Conservation (phyloP, 345 rosid genomes). For the Lenwebbia sp. region DNA sequence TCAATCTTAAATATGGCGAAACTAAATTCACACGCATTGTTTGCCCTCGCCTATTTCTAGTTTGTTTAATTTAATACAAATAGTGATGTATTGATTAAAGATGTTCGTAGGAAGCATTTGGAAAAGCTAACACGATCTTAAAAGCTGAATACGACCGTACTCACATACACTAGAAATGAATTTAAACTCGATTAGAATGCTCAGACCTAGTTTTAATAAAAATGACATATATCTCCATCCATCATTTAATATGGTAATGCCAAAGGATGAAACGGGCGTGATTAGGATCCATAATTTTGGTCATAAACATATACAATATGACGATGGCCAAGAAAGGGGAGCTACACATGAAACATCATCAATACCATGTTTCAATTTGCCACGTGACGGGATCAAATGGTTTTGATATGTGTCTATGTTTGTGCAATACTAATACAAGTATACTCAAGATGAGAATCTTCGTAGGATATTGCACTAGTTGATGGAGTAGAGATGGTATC, state of each 20-base stretch:
- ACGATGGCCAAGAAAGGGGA: background rate
- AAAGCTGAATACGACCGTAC: too few relatives aligned
- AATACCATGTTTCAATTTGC: rapidly evolving
- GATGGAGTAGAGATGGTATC: background rate
- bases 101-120: too few relatives aligned
- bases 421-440: background rate
- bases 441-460: background rate
- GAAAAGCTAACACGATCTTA: too few relatives aligned
- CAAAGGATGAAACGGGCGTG: background rate
- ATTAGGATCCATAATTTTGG: background rate
- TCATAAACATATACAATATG: background rate
- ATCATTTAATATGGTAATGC: too few relatives aligned
- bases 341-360: background rate
- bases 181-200: too few relatives aligned
- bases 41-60: too few relatives aligned
- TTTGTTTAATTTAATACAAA: too few relatives aligned
- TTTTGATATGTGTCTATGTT: background rate
- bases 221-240: too few relatives aligned
- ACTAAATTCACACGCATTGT: too few relatives aligned
- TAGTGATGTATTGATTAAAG: too few relatives aligned
- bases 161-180: too few relatives aligned
- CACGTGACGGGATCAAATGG: background rate
- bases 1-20: background rate
- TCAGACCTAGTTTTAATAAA: too few relatives aligned
- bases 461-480: background rate